Base-by-base conservation (phyloP, 805 yeast genomes). In the Blastobotrys parvus region DNA sequence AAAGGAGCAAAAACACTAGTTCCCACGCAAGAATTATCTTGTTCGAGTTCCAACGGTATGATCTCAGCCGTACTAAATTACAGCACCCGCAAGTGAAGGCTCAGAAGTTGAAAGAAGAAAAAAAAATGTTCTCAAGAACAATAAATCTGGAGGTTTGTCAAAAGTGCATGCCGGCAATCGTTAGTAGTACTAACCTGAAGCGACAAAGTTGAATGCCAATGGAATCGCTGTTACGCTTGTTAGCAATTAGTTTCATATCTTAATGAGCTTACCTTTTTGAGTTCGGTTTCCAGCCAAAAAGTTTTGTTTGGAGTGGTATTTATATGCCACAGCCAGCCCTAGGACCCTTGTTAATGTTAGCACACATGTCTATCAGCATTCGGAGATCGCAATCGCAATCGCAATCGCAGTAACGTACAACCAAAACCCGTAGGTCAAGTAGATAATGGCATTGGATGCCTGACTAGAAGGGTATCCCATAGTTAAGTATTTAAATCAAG, bases 1-100 rank as follows among this genome's bases (percentile, higher is more conserved):
- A 22, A 29, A 35, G 33, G 19, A 20, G 30, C 20, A 23, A 38
- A 39, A 35, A 45, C 44, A 45, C 21, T 60, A 55, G 57, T 80
- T 78, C 87, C 80, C 86, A 78, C 86, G 86, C 87, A 80, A 80
- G 87, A 64, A 68, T 70, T 74, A 77, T 62, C 86, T 79, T 80
- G 86, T 64, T 80, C 86, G 86, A 80, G 86, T 80, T 70, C 69
- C 51, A 65, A 74, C 85, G 85, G 87, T 79, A 62, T 75, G 50
- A 61, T 79, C 84, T 79, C 84, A 80, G 84, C 81, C 68, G 45
- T 18, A 5, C 18, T 18, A 25, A 8, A 25, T 8, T 7, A 25
- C 7, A 25, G 11, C 7, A 25, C 29, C 11, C 10, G 29, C 11
- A 25, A 11, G 29, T 7, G 29, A 8, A 25, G 7, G 7, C 29